These are phyloP conservation scores for Pleurotus cornucopiae DNA, from an alignment of 768 basidiomycete genomes.

Conservation along the genomic window DNA sequence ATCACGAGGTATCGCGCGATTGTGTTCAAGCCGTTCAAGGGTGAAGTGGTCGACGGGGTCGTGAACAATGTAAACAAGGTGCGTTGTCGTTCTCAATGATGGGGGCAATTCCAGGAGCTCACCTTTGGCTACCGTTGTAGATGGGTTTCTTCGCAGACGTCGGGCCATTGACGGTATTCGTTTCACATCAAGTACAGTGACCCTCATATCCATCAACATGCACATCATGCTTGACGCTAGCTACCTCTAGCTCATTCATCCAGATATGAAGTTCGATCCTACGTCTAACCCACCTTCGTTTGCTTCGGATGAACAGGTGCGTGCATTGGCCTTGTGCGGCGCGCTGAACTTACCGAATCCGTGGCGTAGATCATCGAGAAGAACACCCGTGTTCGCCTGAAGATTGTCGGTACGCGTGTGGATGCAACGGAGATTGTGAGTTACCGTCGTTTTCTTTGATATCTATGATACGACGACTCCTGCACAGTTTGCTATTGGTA, in stretches of 20 bases:
- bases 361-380: constrained; percentile 79
- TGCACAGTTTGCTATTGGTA: constrained; percentile 88
- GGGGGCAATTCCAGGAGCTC: background rate
- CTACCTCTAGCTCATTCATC: constrained; percentile 75
- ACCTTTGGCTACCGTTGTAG: constrained; percentile 31
- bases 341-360: background rate
- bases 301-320: constrained; percentile 83
- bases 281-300: constrained; percentile 97
- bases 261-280: constrained; percentile 92
- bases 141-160: constrained; percentile 99
- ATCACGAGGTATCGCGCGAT: constrained; percentile 92
- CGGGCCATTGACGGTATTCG: constrained; percentile 90
- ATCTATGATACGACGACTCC: background rate
- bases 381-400: constrained; percentile 86
- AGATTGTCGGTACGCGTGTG: constrained; percentile 97
- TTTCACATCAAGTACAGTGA: constrained; percentile 82
- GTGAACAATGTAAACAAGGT: constrained; percentile 97
- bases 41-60: constrained; percentile 95
- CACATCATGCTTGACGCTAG: constrained; percentile 5
- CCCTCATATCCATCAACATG: background rate
- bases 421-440: constrained; percentile 97
- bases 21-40: constrained; percentile 99
- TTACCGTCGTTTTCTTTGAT: constrained; percentile 7
- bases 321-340: constrained; percentile 3
- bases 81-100: constrained; percentile 17